phyloP scores from a whole-genome alignment of 345 rosid genomes.

The Arabis hirsuta region DNA sequence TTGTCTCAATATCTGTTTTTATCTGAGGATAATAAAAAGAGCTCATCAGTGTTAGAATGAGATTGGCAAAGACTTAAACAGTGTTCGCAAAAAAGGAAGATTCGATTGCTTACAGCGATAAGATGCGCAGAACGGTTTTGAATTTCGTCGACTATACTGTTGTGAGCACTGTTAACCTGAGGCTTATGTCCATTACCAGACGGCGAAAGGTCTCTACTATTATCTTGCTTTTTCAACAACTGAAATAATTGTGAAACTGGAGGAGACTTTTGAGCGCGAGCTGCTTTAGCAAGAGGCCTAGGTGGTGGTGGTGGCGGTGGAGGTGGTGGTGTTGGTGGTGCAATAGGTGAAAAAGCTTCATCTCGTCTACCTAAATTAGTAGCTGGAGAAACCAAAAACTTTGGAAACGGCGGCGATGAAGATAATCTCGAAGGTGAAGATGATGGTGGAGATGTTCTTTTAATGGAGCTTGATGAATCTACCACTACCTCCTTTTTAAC shows the following conservation, averaged over 20 bases:
- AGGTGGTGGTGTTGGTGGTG: conserved; percentile 69
- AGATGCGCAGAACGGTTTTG: conserved; percentile 88
- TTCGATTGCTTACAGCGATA: conserved; percentile 64
- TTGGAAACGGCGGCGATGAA: conserved; percentile 26
- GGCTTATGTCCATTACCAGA: conserved; percentile 49
- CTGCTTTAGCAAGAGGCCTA: conserved; percentile 54
- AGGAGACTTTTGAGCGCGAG: conserved; percentile 54
- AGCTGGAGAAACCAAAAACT: conserved; percentile 44
- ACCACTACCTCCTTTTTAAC: conserved; percentile 49
- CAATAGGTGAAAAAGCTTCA: conserved; percentile 41
- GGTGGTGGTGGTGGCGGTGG: conserved; percentile 66
- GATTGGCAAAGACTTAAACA: conserved; percentile 10
- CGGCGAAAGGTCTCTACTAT: conserved; percentile 42
- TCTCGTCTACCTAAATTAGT: conserved; percentile 38
- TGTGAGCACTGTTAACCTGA: conserved; percentile 56
- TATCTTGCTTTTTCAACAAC: conserved; percentile 59
- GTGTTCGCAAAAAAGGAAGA: conserved; percentile 8
- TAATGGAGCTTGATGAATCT: conserved; percentile 46
- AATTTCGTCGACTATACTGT: conserved; percentile 86
- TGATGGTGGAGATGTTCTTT: conserved; percentile 31
- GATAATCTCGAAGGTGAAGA: conserved; percentile 39
- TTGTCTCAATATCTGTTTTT: conserved; percentile 82
- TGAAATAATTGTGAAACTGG: conserved; percentile 55
- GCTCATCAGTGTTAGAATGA: not conserved
- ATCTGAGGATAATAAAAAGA: conserved; percentile 50